Percentiles rank a stretch among this genome's conserved stretches.
Evolutionary conservation across 2,329 filamentous ascomycete genomes (phyloP).

Genomic region (Diplodia corticola): DNA sequence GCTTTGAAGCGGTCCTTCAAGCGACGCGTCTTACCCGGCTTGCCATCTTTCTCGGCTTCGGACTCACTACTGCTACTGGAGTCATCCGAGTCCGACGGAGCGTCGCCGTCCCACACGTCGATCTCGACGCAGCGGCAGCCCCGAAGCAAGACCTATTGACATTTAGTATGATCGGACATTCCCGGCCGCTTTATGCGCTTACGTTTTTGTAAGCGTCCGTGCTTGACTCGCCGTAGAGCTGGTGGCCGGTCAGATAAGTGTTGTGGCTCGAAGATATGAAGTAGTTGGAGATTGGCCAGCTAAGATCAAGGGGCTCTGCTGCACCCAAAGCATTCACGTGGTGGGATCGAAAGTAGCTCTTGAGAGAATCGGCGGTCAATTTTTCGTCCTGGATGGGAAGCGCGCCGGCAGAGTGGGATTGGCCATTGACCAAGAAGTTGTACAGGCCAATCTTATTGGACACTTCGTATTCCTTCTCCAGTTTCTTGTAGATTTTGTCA

Average conservation of each 20-base stretch:
- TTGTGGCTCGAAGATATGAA: slow-evolving; percentile 96
- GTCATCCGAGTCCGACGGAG: slow-evolving; percentile 42
- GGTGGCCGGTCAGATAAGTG: slow-evolving; percentile 86
- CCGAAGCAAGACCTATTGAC: slow-evolving; percentile 64
- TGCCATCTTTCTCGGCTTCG: slow-evolving; percentile 34
- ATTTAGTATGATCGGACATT: neutral
- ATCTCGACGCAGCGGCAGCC: slow-evolving; percentile 92
- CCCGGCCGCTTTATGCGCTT: slow-evolving; percentile 33
- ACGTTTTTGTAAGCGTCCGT: slow-evolving; percentile 77
- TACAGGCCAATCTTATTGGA: slow-evolving; percentile 28
- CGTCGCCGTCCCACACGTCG: slow-evolving; percentile 84
- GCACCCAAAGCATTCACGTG: slow-evolving; percentile 47
- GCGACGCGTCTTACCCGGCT: slow-evolving; percentile 27
- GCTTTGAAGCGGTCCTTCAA: slow-evolving; percentile 26
- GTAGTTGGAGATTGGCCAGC: slow-evolving; percentile 78
- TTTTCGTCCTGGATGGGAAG: slow-evolving; percentile 14
- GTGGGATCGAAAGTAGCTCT: slow-evolving; percentile 14
- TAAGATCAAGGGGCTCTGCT: slow-evolving; percentile 55
- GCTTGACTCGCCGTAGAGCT: slow-evolving; percentile 75
- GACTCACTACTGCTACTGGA: slow-evolving; percentile 26
- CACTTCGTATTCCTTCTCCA: slow-evolving; percentile 35
- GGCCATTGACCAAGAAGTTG: slow-evolving; percentile 13
- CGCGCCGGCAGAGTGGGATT: slow-evolving; percentile 9
- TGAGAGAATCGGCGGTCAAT: slow-evolving; percentile 4
- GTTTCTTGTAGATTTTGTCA: slow-evolving; percentile 33